Evolutionary conservation across 441 rosid species (phyloP).

Genomic region (Eruca vesicaria): DNA sequence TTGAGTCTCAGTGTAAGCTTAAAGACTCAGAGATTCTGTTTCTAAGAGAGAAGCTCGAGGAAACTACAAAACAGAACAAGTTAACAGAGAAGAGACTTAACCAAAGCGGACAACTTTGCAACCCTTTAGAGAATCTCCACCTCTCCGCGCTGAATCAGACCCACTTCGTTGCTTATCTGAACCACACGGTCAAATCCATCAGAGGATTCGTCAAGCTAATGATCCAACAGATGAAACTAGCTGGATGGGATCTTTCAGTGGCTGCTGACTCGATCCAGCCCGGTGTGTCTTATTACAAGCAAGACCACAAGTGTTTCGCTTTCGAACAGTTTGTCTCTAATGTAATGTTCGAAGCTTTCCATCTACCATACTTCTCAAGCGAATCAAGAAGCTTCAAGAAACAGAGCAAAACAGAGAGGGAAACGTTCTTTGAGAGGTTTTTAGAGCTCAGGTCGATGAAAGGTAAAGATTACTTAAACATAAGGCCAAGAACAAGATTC

Average conservation of each 20-base stretch:
- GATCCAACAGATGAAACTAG: slow-evolving; percentile 64
- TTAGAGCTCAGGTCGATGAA: slow-evolving; percentile 53
- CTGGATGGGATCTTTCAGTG: slow-evolving; percentile 65
- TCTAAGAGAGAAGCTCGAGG: slow-evolving; percentile 62
- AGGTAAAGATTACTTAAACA: slow-evolving; percentile 46
- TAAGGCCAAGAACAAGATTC: slow-evolving; percentile 59
- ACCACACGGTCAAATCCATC: slow-evolving; percentile 57
- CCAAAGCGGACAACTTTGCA: slow-evolving; percentile 56
- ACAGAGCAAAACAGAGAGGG: slow-evolving; percentile 32
- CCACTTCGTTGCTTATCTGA: slow-evolving; percentile 55
- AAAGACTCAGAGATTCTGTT: slow-evolving; percentile 71
- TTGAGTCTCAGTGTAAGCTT: slow-evolving; percentile 64
- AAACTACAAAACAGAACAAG: slow-evolving; percentile 48
- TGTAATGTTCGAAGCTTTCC: slow-evolving; percentile 70
- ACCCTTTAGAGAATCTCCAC: slow-evolving; percentile 47
- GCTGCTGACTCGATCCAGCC: slow-evolving; percentile 67
- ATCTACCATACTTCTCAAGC: slow-evolving; percentile 52
- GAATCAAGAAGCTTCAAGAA: slow-evolving; percentile 26
- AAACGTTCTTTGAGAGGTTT: slow-evolving; percentile 58
- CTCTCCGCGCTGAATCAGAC: slow-evolving; percentile 46
- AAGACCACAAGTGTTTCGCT: slow-evolving; percentile 71
- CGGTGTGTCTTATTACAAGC: slow-evolving; percentile 50
- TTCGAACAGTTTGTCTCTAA: slow-evolving; percentile 73
- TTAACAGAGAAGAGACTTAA: slow-evolving; percentile 56
- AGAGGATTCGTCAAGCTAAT: slow-evolving; percentile 63